Percentiles rank a stretch among this genome's conserved stretches.
phyloP scores from a whole-genome alignment of 805 yeast genomes.

The Sugiyamaella valdiviana region DNA sequence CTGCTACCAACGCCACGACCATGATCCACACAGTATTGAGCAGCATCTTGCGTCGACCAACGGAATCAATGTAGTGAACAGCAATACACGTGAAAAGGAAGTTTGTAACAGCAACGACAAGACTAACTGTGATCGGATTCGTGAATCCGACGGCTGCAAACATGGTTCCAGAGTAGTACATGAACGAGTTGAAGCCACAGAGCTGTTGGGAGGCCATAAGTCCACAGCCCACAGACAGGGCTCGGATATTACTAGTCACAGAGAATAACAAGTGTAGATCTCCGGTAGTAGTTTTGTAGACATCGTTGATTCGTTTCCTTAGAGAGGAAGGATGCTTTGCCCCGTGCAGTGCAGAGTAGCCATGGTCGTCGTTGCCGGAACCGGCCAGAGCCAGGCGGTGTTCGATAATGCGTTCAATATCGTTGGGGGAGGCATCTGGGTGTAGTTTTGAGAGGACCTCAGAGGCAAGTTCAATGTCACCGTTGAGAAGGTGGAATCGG shows the following conservation, averaged over 20 bases:
- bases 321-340: neutral
- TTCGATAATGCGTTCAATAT: constrained; percentile 57
- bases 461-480: constrained; percentile 59
- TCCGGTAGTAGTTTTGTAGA: neutral
- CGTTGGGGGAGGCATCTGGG: constrained; percentile 52
- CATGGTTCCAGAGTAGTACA: constrained; percentile 92
- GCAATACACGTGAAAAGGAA: constrained; percentile 83
- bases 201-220: constrained; percentile 95
- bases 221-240: constrained; percentile 83
- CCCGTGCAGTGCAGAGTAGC: neutral
- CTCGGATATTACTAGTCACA: constrained; percentile 43
- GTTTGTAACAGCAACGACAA: constrained; percentile 83
- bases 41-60: constrained; percentile 83
- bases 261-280: constrained; percentile 27
- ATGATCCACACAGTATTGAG: constrained; percentile 76
- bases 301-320: neutral
- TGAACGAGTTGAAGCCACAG: constrained; percentile 91
- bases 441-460: constrained; percentile 60
- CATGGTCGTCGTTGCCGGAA: neutral
- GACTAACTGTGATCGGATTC: constrained; percentile 85
- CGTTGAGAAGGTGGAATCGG: constrained; percentile 71
- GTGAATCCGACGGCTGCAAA: constrained; percentile 84
- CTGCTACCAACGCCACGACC: constrained; percentile 66
- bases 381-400: constrained; percentile 42
- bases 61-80: constrained; percentile 72